These are phyloP conservation scores for Calonectria pseudoturangicola DNA, from an alignment of 2,329 filamentous ascomycete species.

Conservation along the genomic window DNA sequence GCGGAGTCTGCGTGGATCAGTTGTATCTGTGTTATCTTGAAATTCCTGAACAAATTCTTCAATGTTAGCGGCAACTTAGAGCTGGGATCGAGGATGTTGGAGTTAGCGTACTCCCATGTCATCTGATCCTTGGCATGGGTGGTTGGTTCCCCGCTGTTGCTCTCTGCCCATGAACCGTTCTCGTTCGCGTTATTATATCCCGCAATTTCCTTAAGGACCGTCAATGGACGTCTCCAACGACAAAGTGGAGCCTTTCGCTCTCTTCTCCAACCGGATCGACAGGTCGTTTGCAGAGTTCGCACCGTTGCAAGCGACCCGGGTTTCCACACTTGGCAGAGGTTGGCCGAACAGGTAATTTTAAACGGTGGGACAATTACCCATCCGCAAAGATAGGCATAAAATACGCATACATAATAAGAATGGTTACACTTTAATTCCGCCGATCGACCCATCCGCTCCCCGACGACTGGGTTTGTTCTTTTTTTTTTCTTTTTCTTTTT, in stretches of 20 bases:
- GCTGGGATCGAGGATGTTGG: conserved; percentile 12
- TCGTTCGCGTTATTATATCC: conserved; percentile 15
- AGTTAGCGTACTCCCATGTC: conserved; percentile 3
- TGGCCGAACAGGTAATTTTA: conserved; percentile 9
- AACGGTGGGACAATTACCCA: conserved; percentile 11
- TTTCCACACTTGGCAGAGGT: conserved; percentile 17
- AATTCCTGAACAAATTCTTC: background rate
- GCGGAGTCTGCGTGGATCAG: background rate
- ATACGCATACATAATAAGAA: conserved; percentile 15
- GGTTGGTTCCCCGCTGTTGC: background rate
- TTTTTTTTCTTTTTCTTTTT: background rate
- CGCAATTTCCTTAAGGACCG: conserved; percentile 14
- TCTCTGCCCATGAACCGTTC: background rate
- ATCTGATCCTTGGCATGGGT: conserved; percentile 20
- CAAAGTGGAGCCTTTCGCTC: background rate
- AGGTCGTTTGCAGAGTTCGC: background rate
- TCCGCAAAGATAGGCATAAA: conserved; percentile 18
- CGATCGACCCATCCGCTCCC: conserved; percentile 6
- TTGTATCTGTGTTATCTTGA: background rate
- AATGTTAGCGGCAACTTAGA: conserved; percentile 20
- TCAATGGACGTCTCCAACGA: background rate
- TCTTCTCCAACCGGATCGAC: background rate
- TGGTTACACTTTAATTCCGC: background rate
- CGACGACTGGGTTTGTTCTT: background rate
- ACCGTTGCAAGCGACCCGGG: conserved; percentile 2